Evolutionary conservation across 2,329 filamentous ascomycete species (phyloP).

Genomic region (Colletotrichum euphorbiae): DNA sequence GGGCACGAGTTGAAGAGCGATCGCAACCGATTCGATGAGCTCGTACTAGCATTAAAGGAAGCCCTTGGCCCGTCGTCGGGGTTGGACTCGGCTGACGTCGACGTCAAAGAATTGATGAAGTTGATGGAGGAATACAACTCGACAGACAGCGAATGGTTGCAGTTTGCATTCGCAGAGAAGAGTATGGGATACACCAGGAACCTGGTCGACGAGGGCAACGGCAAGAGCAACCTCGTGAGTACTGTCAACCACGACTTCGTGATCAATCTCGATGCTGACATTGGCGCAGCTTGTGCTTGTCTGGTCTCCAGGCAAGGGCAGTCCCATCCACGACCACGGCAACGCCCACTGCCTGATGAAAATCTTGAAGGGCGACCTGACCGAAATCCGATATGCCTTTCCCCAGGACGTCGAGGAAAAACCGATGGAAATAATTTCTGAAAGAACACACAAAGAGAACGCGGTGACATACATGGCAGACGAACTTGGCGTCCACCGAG

Average conservation of each 20-base stretch:
- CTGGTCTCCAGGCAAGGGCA: constrained; percentile 86
- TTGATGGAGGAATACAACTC: constrained; percentile 83
- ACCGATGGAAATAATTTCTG: constrained; percentile 65
- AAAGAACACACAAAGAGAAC: constrained; percentile 76
- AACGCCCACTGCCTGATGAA: constrained; percentile 95
- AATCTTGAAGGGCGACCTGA: constrained; percentile 81
- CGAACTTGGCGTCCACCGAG: constrained; percentile 85
- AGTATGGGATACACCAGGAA: constrained; percentile 85
- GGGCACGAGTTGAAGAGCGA: constrained; percentile 31
- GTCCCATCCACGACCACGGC: constrained; percentile 88
- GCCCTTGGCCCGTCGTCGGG: constrained; percentile 85
- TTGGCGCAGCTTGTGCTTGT: constrained; percentile 79
- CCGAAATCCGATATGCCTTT: constrained; percentile 84
- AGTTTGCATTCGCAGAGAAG: constrained; percentile 79
- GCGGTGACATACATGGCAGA: constrained; percentile 93
- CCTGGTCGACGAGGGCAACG: constrained; percentile 90
- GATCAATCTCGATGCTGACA: constrained; percentile 43
- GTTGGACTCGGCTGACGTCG: constrained; percentile 83
- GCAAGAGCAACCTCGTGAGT: constrained; percentile 77
- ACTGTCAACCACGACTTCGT: constrained; percentile 43
- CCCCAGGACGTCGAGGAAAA: constrained; percentile 58
- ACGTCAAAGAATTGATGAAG: constrained; percentile 75
- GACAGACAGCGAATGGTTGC: constrained; percentile 75
- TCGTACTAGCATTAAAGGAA: constrained; percentile 79
- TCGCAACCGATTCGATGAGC: constrained; percentile 71